Base-by-base conservation (phyloP, 2,329 filamentous ascomycete genomes). In the Byssothecium circinans region DNA sequence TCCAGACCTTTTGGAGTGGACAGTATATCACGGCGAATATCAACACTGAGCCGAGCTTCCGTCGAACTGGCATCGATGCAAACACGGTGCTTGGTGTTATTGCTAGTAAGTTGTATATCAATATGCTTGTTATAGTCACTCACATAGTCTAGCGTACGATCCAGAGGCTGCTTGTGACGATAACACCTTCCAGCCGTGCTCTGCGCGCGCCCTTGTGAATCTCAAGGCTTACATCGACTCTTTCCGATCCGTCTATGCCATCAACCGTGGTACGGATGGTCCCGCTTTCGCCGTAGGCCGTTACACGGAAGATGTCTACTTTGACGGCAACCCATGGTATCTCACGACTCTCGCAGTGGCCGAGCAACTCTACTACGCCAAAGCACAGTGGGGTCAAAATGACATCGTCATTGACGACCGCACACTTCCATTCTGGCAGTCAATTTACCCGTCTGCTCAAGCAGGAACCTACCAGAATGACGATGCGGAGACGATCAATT, bases 281-380 rank as follows among this genome's bases (percentile, higher is more conserved):
- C 54, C 79, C 2, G 68, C 78, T 22, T 68, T 77, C 27, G 70
- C 75, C 1, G 68, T 76, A 15, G 70, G 69, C 18, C 60, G 69
- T 2, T 72, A 72, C 39, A 54, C 62, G 3, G 68, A 72, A 66
- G 88, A 94, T 56, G 68, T 76, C 8, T 92, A 91, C 71, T 86
- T 85, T 66, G 81, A 81, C 46, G 88, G 87, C 1, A 90, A 92
- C 68, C 88, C 88, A 2, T 92, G 88, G 88, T 78, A 89, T 60
- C 78, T 91, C 15, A 81, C 80, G 58, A 91, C 86, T 1, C 77
- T 89, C 27, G 87, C 87, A 2, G 87, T 87, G 0, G 88, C 88
- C 2, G 88, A 92, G 69, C 84, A 88, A 64, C 80, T 92, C 4
- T 92, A 90, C 65, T 84, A 88, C 60, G 85, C 88, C 1, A 62